Evolutionary conservation across 495 filamentous ascomycete genomes (phyloP).

Genomic region (Opeltia flavorubescens): DNA sequence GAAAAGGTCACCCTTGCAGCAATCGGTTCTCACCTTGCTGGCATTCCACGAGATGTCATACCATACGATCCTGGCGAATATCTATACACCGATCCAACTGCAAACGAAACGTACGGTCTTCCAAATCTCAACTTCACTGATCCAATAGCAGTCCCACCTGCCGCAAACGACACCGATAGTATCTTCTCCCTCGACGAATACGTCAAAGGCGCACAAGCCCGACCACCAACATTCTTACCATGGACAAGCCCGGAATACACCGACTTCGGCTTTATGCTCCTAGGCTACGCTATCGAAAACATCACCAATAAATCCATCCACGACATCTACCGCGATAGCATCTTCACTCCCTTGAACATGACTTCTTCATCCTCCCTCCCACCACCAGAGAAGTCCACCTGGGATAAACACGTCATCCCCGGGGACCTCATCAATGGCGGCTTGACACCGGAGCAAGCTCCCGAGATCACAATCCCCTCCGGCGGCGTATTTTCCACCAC

Average conservation of each 20-base stretch:
- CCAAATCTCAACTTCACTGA: constrained; percentile 19
- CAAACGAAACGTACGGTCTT: constrained; percentile 21
- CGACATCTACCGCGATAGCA: constrained; percentile 14
- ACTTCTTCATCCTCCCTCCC: constrained; percentile 12
- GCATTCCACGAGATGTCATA: constrained; percentile 31
- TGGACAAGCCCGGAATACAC: constrained; percentile 21
- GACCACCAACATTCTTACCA: constrained; percentile 17
- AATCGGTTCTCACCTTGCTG: constrained; percentile 38
- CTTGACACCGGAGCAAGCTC: constrained; percentile 12
- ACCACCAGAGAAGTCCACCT: constrained; percentile 12
- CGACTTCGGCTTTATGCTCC: constrained; percentile 21
- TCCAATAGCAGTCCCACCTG: constrained; percentile 15
- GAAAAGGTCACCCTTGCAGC: constrained; percentile 38
- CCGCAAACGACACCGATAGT: constrained; percentile 7
- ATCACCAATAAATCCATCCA: constrained; percentile 16
- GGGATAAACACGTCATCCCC: constrained; percentile 8
- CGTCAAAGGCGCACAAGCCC: constrained; percentile 13
- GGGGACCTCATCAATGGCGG: constrained; percentile 16
- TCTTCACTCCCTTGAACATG: constrained; percentile 21
- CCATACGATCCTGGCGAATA: background rate
- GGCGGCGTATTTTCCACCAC: constrained; percentile 43
- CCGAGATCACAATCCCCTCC: constrained; percentile 11
- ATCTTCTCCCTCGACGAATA: constrained; percentile 10
- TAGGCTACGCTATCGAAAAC: constrained; percentile 19
- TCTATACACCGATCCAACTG: constrained; percentile 4